A percentile compares a stretch with the other conserved stretches of the same genome.
Conservation (phyloP, 176 grass and related monocot species). For the Puya raimondii region DNA sequence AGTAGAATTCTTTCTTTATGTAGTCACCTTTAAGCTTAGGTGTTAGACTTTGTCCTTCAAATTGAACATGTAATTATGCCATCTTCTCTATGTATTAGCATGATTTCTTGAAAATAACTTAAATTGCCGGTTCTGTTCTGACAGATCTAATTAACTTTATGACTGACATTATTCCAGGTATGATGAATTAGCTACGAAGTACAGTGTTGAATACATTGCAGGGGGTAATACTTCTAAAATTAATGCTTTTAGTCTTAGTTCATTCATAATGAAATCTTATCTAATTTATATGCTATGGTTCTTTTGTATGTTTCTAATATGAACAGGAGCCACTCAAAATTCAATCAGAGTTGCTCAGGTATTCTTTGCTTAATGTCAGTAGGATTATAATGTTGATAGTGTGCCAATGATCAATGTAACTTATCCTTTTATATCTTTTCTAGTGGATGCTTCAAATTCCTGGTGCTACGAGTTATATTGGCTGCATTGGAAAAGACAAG, state of each 20-base stretch:
- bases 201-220: conserved; percentile 87
- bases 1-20: no score
- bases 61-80: no score
- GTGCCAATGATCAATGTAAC: neutral
- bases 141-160: neutral
- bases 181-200: conserved; percentile 71
- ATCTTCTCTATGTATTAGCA: no score
- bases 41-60: no score
- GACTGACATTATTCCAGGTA: conserved; percentile 39
- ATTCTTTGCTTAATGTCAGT: conserved; percentile 9
- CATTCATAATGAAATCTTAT: conserved; percentile 2
- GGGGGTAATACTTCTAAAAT: conserved; percentile 47
- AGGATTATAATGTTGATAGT: neutral
- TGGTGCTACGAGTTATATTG: conserved; percentile 87
- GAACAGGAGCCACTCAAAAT: conserved; percentile 91
- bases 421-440: conserved; percentile 8
- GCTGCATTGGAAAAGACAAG: conserved; percentile 93
- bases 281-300: conserved; percentile 7
- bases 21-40: no score
- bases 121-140: neutral
- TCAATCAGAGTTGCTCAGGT: conserved; percentile 96
- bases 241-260: neutral
- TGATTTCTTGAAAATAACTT: neutral
- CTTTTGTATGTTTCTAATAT: conserved; percentile 20
- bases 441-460: conserved; percentile 99